Conservation (phyloP, 2,329 filamentous ascomycete species). For the Monilinia aucupariae region DNA sequence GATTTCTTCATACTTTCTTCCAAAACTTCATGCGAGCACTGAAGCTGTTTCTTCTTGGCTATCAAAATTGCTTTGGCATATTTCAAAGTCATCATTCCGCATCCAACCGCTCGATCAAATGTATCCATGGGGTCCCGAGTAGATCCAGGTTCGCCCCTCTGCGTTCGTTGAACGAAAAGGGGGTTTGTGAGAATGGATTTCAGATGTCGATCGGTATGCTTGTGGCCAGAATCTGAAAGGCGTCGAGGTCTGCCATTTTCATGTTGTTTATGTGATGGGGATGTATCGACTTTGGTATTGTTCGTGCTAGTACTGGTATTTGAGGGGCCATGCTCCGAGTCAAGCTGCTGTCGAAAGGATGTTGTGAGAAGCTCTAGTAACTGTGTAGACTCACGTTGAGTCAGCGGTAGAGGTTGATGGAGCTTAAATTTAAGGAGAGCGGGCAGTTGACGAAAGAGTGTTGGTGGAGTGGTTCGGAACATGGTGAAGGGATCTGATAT, state of each 20-base stretch:
- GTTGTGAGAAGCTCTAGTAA: slow-evolving; percentile 55
- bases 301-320: slow-evolving; percentile 29
- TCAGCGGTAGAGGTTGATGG: slow-evolving; percentile 46
- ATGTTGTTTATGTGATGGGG: neutral
- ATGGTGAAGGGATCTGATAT: slow-evolving; percentile 21
- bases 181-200: slow-evolving; percentile 47
- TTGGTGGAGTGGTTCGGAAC: slow-evolving; percentile 48
- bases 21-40: slow-evolving; percentile 22
- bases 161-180: slow-evolving; percentile 35
- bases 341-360: slow-evolving; percentile 59
- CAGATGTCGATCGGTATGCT: slow-evolving; percentile 42
- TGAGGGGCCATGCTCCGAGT: slow-evolving; percentile 45
- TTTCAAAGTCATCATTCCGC: slow-evolving; percentile 32
- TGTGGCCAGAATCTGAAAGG: slow-evolving; percentile 19
- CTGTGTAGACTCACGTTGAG: slow-evolving; percentile 51
- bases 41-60: slow-evolving; percentile 25
- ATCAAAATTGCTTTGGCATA: slow-evolving; percentile 28
- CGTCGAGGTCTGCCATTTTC: slow-evolving; percentile 21
- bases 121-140: slow-evolving; percentile 30
- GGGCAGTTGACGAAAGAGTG: slow-evolving; percentile 44
- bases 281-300: neutral
- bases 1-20: slow-evolving; percentile 29
- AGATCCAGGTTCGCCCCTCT: neutral
- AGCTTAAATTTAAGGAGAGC: slow-evolving; percentile 43
- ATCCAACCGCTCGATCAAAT: slow-evolving; percentile 32